Base-by-base conservation (phyloP, 2,329 filamentous ascomycete genomes). In the Ceratocystis huliohia region DNA sequence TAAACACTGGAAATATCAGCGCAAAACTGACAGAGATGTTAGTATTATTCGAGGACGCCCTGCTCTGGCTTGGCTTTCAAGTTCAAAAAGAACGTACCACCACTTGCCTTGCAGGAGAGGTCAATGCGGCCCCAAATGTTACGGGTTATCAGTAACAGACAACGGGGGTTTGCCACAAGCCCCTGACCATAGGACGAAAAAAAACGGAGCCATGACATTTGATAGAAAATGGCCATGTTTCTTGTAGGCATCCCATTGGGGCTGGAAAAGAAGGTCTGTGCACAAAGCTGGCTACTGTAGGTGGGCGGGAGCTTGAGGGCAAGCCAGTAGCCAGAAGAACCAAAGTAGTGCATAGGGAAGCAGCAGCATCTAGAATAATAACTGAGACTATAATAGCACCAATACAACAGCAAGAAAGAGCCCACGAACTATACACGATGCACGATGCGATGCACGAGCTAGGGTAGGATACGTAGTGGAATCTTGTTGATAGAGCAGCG, bases 161-260 rank as follows among this genome's bases (percentile, higher is more conserved):
- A 37, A 30, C 25, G 56, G 56, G 53, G 30, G 56, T 59, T 37
- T 59, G 56, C 56, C 56, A 59, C 56, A 20, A 59, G n/a, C 56
- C 56, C 56, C 56, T 59, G 56, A 20, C 25, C 6, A n/a, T 59
- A 59, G n/a, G 56, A 33, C 17, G 30, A 59, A 59, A 59, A 59
- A 59, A 20, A 59, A 28, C 8, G 28, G 56, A 33, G 56, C 56
- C 28, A 59, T 37, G 56, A 59, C 56, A 59, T n/a, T 59, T 59
- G 56, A 59, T 59, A 59, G 56, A 59, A 17, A 8, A n/a, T 59
- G 56, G 25, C 8, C 22, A 28, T 59, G 56, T 59, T 59, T 59
- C 56, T 59, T 59, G 56, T 59, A 37, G n/a, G 56, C 56, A 59
- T 59, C 56, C 56, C 33, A 10, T 8, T 37, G 56, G 56, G 56